phyloP scores from a whole-genome alignment of 164 flowering plant species.

The Nelumbo lutea region DNA sequence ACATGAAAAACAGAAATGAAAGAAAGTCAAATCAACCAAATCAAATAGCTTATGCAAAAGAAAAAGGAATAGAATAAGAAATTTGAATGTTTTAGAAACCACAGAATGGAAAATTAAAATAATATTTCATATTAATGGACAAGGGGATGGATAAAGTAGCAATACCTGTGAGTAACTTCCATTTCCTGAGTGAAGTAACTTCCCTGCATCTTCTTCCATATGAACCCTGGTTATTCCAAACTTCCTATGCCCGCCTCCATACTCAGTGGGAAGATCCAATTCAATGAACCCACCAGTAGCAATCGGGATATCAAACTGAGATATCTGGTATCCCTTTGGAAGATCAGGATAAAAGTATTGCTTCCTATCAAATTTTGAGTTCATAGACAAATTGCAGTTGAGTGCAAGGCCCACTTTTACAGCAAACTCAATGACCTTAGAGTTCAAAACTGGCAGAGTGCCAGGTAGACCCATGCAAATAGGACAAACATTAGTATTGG shows the following conservation, averaged over 20 bases:
- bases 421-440: slow-evolving; percentile 79
- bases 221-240: slow-evolving; percentile 93
- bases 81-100: too few species aligned
- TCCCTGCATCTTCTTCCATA: slow-evolving; percentile 99
- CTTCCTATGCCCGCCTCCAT: slow-evolving; percentile 88
- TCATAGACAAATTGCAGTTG: slow-evolving; percentile 61
- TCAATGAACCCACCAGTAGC: slow-evolving; percentile 66
- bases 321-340: slow-evolving; percentile 93
- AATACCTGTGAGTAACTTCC: slow-evolving; percentile 63
- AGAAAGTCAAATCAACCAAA: not conserved
- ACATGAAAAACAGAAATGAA: not conserved
- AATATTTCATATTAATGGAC: not conserved
- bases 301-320: slow-evolving; percentile 90
- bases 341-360: slow-evolving; percentile 94
- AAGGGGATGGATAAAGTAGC: not conserved
- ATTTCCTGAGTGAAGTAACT: slow-evolving; percentile 69
- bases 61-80: too few species aligned
- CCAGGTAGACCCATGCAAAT: slow-evolving; percentile 96
- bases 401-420: slow-evolving; percentile 82
- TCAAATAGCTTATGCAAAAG: not conserved
- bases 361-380: slow-evolving; percentile 88
- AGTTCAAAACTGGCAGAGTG: slow-evolving; percentile 80
- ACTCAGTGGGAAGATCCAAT: slow-evolving; percentile 85
- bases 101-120: too few species aligned
- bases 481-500: slow-evolving; percentile 79